A percentile compares a stretch with the other conserved stretches of the same genome.
Evolutionary conservation across 2,329 filamentous ascomycete genomes (phyloP).

Genomic region (Fusarium liriodendri): DNA sequence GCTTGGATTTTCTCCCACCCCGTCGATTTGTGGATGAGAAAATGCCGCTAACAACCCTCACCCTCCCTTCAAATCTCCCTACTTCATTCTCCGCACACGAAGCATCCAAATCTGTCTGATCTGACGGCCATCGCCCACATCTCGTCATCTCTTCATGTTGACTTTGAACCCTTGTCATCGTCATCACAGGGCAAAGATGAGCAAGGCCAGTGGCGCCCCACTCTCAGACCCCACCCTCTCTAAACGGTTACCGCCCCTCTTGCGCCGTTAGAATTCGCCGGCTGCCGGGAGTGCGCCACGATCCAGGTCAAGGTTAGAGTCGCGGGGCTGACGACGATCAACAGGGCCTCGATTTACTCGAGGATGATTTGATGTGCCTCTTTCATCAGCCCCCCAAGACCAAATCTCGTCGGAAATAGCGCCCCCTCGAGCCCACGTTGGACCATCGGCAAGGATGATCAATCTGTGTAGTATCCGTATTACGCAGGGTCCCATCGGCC

Average conservation of each 20-base stretch:
- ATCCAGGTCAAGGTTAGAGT: conserved; percentile 30
- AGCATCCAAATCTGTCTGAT: background rate
- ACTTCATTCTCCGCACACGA: background rate
- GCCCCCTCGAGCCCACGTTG: background rate
- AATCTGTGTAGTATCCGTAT: background rate
- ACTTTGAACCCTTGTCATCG: conserved; percentile 11
- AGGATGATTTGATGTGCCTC: background rate
- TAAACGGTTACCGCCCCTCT: conserved; percentile 35
- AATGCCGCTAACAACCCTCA: background rate
- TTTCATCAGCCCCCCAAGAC: background rate
- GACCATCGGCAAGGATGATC: background rate
- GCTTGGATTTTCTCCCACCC: background rate
- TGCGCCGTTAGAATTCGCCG: conserved; percentile 27
- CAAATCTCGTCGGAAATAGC: background rate
- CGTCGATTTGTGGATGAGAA: background rate
- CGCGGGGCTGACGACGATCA: conserved; percentile 22
- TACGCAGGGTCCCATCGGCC: background rate
- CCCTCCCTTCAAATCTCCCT: background rate
- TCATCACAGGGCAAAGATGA: conserved; percentile 27
- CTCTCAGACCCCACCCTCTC: conserved; percentile 18
- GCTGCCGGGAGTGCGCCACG: conserved; percentile 33
- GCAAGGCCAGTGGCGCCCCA: conserved; percentile 21
- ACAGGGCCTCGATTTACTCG: background rate
- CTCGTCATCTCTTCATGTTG: background rate
- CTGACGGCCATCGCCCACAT: background rate